Conservation (phyloP, 805 yeast species). For the Starmerella stigmatis region DNA sequence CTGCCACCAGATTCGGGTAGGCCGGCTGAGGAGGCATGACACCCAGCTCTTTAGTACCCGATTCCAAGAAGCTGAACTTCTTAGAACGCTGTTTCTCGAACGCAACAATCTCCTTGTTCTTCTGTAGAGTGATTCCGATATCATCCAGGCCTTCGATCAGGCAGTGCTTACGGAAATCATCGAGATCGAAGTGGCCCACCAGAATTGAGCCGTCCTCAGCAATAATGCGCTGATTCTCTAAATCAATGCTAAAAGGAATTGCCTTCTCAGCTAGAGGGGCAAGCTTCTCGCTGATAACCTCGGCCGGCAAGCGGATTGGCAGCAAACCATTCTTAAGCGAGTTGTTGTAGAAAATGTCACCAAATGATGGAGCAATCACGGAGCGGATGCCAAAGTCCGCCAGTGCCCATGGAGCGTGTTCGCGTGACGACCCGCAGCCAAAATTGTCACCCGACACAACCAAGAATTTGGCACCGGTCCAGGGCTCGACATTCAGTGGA, state of each 20-base stretch:
- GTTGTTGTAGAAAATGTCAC: slow-evolving; percentile 96
- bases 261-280: slow-evolving; percentile 74
- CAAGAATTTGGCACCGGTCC: slow-evolving; percentile 65
- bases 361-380: slow-evolving; percentile 95
- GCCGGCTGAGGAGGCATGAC: slow-evolving; percentile 19
- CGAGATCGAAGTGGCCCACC: slow-evolving; percentile 76
- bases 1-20: slow-evolving; percentile 17
- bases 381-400: slow-evolving; percentile 95
- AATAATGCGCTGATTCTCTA: slow-evolving; percentile 72
- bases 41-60: slow-evolving; percentile 44
- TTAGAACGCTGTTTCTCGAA: slow-evolving; percentile 71
- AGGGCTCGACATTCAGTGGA: slow-evolving; percentile 76
- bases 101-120: slow-evolving; percentile 61
- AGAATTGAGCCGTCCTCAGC: slow-evolving; percentile 55
- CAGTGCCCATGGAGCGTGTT: slow-evolving; percentile 99
- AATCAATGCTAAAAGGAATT: slow-evolving; percentile 61
- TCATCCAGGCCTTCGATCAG: slow-evolving; percentile 91
- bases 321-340: slow-evolving; percentile 91
- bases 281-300: slow-evolving; percentile 57
- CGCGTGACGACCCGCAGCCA: slow-evolving; percentile 98
- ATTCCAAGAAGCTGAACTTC: slow-evolving; percentile 84
- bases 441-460: slow-evolving; percentile 94
- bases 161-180: slow-evolving; percentile 88
- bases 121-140: slow-evolving; percentile 87
- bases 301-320: slow-evolving; percentile 84